Evolutionary conservation across 345 rosid genomes (phyloP).

Genomic region (Eucalyptus cloeziana): DNA sequence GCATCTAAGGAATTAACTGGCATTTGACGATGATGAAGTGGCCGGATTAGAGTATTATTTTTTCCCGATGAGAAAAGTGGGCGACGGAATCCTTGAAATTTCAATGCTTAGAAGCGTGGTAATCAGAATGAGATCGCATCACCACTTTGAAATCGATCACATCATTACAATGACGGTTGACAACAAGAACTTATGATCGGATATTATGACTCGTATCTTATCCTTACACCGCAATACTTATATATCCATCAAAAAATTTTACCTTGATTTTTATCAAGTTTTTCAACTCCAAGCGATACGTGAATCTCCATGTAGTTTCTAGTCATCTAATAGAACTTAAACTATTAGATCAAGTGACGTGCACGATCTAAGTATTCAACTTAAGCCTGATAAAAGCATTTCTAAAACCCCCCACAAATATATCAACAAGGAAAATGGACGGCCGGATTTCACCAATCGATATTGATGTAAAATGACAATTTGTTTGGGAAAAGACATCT

Average conservation of each 20-base stretch:
- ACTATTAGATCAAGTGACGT: not conserved
- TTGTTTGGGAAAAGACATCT: not conserved
- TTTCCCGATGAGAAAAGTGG: not conserved
- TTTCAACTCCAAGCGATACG: not conserved
- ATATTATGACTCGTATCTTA: not conserved
- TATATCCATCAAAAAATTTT: accelerated
- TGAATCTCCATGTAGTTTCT: not conserved
- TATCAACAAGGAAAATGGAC: not conserved
- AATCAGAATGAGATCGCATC: not conserved
- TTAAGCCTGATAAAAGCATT: not conserved
- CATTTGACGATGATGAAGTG: not conserved
- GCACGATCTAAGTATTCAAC: not conserved
- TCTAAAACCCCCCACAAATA: not conserved
- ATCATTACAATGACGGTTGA: not conserved
- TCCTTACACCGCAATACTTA: not conserved
- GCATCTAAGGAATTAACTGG: not conserved
- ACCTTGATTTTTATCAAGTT: not conserved
- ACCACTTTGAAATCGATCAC: not conserved
- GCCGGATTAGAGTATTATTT: not conserved
- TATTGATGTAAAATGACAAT: not conserved
- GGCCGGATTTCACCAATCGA: not conserved
- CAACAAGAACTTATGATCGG: not conserved
- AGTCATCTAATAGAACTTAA: not conserved
- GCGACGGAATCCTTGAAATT: not conserved
- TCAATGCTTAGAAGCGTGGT: not conserved